phyloP scores from a whole-genome alignment of 345 rosid species.

The Gossypium herbaceum region DNA sequence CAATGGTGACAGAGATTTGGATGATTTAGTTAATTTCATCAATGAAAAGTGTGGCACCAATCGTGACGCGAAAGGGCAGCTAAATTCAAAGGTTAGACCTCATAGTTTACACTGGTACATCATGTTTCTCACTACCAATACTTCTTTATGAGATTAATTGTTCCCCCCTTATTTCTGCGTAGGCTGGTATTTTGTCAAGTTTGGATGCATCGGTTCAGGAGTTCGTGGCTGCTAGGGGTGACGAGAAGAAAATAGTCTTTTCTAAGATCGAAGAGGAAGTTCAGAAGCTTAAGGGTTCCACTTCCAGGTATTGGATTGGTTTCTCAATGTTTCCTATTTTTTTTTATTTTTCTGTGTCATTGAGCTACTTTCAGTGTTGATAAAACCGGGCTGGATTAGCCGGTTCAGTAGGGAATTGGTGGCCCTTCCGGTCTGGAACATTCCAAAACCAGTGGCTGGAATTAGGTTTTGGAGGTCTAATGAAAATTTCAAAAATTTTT shows the following conservation, averaged over 20 bases:
- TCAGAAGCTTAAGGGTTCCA: conserved; percentile 59
- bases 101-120: background rate
- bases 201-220: conserved; percentile 79
- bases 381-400: no score
- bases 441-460: no score
- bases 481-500: no score
- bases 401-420: no score
- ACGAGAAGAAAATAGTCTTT: conserved; percentile 64
- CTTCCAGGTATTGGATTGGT: conserved; percentile 43
- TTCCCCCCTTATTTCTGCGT: conserved; percentile 7
- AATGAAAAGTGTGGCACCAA: conserved; percentile 80
- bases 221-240: conserved; percentile 63
- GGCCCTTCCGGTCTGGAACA: no score
- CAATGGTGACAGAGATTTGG: conserved; percentile 83
- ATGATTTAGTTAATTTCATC: conserved; percentile 77
- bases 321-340: background rate
- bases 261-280: conserved; percentile 72
- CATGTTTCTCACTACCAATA: background rate
- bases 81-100: conserved; percentile 59
- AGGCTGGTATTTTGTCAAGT: conserved; percentile 87
- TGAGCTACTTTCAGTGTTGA: no score
- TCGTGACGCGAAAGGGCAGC: conserved; percentile 83
- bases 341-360: no score
- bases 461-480: no score
- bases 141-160: background rate